A percentile compares a stretch with the other conserved stretches of the same genome.
Conservation (phyloP, 768 basidiomycete genomes). For the Suillus lakei region DNA sequence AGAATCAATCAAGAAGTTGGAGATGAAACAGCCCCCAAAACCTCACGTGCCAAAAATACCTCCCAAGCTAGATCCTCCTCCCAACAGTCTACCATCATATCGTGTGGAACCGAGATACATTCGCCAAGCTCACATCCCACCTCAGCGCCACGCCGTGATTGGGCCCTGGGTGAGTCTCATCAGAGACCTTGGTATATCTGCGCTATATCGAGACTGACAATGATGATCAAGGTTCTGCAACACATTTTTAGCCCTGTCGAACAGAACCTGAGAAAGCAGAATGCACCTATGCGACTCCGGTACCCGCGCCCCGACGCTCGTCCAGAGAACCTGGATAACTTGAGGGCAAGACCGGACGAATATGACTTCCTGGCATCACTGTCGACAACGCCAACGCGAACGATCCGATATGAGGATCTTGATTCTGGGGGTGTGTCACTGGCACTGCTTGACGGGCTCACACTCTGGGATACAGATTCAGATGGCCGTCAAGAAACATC, state of each 20-base stretch:
- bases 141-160: conserved; percentile 53
- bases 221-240: conserved; percentile 46
- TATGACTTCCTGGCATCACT: conserved; percentile 57
- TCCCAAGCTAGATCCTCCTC: conserved; percentile 41
- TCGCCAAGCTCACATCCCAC: conserved; percentile 48
- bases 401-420: conserved; percentile 49
- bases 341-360: conserved; percentile 39
- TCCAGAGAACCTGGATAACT: conserved; percentile 13
- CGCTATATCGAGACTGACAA: conserved; percentile 11
- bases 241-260: conserved; percentile 46
- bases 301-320: conserved; percentile 18
- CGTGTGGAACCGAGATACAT: conserved; percentile 50
- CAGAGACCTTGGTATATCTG: conserved; percentile 3
- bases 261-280: conserved; percentile 44
- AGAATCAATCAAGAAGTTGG: conserved; percentile 16
- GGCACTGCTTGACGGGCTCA: conserved; percentile 51
- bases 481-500: not conserved
- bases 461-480: conserved; percentile 45
- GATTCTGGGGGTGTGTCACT: conserved; percentile 52
- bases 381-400: conserved; percentile 46
- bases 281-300: conserved; percentile 45
- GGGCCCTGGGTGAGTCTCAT: conserved; percentile 55
- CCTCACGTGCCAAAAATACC: conserved; percentile 39
- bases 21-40: conserved; percentile 34
- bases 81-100: conserved; percentile 54